Evolutionary conservation across 1,139 yeast genomes (phyloP).

Genomic region (Pneumocystis murina): DNA sequence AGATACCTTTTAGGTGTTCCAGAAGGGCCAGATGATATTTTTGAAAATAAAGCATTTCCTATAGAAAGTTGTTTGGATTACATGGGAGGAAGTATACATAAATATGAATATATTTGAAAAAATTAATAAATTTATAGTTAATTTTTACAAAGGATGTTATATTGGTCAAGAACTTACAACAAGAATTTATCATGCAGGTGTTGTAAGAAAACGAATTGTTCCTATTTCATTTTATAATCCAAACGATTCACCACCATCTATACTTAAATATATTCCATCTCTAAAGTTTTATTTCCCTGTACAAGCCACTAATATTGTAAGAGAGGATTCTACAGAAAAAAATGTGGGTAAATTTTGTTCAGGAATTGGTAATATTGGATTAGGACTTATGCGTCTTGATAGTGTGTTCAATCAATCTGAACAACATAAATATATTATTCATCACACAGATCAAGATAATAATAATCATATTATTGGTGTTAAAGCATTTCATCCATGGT

Average conservation of each 20-base stretch:
- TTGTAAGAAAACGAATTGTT: slow-evolving; percentile 62
- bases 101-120: background rate
- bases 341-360: slow-evolving; percentile 45
- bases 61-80: slow-evolving; percentile 73
- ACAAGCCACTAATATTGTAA: slow-evolving; percentile 7
- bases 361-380: slow-evolving; percentile 46
- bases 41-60: slow-evolving; percentile 47
- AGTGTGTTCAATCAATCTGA: slow-evolving; percentile 22
- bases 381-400: slow-evolving; percentile 39
- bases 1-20: slow-evolving; percentile 50
- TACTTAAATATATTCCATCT: slow-evolving; percentile 16
- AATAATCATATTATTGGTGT: slow-evolving; percentile 9
- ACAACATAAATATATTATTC: slow-evolving; percentile 18
- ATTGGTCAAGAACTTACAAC: slow-evolving; percentile 92
- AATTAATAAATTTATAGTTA: slow-evolving; percentile 26
- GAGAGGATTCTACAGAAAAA: slow-evolving; percentile 24
- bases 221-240: slow-evolving; percentile 44
- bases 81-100: slow-evolving; percentile 39
- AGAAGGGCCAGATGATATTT: slow-evolving; percentile 38
- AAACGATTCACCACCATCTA: slow-evolving; percentile 18
- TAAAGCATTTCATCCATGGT: slow-evolving; percentile 13
- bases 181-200: slow-evolving; percentile 71
- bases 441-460: slow-evolving; percentile 18
- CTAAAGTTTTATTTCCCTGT: slow-evolving; percentile 4
- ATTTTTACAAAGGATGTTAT: slow-evolving; percentile 85